phyloP scores from a whole-genome alignment of 2,329 filamentous ascomycete genomes.

The Ophiostoma triangulosporum region DNA sequence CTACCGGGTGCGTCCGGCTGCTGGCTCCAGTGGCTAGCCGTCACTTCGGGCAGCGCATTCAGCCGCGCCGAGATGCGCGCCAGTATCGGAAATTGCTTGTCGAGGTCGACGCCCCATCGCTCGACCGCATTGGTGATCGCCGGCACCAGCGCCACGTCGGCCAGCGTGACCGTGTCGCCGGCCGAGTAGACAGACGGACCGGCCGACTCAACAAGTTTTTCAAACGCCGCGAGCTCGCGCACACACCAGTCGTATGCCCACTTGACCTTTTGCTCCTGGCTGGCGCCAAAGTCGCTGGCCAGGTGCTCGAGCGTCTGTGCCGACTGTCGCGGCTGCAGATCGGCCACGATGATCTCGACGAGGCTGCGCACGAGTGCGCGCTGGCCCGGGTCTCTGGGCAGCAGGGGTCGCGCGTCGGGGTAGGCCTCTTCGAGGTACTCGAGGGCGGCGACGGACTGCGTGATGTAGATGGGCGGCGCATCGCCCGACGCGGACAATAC shows the following conservation, averaged over 20 bases:
- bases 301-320: slow-evolving; percentile 37
- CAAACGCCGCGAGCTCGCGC: slow-evolving; percentile 43
- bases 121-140: slow-evolving; percentile 41
- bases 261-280: slow-evolving; percentile 6
- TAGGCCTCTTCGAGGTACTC: slow-evolving; percentile 48
- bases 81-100: slow-evolving; percentile 30
- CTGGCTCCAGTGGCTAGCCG: slow-evolving; percentile 36
- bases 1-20: slow-evolving; percentile 30
- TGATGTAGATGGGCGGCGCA: not conserved
- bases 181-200: slow-evolving; percentile 30
- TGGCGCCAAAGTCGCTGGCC: slow-evolving; percentile 25
- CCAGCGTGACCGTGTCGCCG: slow-evolving; percentile 41
- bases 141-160: slow-evolving; percentile 44
- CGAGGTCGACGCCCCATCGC: slow-evolving; percentile 39
- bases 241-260: slow-evolving; percentile 40
- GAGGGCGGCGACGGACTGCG: slow-evolving; percentile 42
- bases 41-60: slow-evolving; percentile 35
- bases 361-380: slow-evolving; percentile 41
- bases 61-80: slow-evolving; percentile 31
- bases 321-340: slow-evolving; percentile 49
- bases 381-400: slow-evolving; percentile 20
- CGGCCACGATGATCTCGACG: slow-evolving; percentile 38
- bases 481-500: slow-evolving; percentile 12
- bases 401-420: slow-evolving; percentile 33
- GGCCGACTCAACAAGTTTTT: slow-evolving; percentile 32